Percentiles rank a stretch among this genome's conserved stretches.
phyloP scores from a whole-genome alignment of 75 land plant genomes.

The Cryptomeria japonica region DNA sequence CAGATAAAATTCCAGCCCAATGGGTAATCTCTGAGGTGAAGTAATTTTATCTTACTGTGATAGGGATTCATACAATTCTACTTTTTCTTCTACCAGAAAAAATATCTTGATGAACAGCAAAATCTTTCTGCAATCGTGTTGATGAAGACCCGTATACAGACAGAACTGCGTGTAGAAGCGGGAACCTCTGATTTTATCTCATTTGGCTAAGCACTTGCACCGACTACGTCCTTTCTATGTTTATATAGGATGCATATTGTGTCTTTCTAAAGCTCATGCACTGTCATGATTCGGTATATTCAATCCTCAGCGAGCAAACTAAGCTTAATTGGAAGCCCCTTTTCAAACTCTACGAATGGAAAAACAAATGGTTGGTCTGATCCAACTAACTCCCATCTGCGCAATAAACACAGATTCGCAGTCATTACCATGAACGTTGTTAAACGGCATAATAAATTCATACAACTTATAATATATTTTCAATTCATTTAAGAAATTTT shows the following conservation, averaged over 20 bases:
- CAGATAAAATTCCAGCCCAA: too few relatives aligned
- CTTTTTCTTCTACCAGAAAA: too few relatives aligned
- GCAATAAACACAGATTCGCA: neutral
- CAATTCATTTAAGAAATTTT: too few relatives aligned
- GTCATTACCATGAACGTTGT: neutral
- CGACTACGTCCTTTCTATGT: neutral
- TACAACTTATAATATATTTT: too few relatives aligned
- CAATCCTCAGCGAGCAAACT: neutral
- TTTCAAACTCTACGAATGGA: constrained; percentile 74
- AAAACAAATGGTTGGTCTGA: constrained; percentile 52
- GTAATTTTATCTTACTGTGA: too few relatives aligned
- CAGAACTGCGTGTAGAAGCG: neutral
- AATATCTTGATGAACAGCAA: too few relatives aligned
- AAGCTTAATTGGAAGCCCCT: constrained; percentile 61
- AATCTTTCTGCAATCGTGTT: neutral
- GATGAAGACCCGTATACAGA: neutral
- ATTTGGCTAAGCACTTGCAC: too few relatives aligned
- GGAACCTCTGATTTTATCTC: too few relatives aligned
- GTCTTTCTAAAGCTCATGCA: too few relatives aligned
- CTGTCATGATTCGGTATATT: neutral
- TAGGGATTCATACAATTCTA: too few relatives aligned
- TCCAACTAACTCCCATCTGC: constrained; percentile 54
- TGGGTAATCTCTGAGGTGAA: too few relatives aligned
- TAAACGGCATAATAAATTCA: too few relatives aligned
- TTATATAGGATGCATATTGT: neutral